phyloP scores from a whole-genome alignment of 169 alveolate species.

The Plasmodium sp. region DNA sequence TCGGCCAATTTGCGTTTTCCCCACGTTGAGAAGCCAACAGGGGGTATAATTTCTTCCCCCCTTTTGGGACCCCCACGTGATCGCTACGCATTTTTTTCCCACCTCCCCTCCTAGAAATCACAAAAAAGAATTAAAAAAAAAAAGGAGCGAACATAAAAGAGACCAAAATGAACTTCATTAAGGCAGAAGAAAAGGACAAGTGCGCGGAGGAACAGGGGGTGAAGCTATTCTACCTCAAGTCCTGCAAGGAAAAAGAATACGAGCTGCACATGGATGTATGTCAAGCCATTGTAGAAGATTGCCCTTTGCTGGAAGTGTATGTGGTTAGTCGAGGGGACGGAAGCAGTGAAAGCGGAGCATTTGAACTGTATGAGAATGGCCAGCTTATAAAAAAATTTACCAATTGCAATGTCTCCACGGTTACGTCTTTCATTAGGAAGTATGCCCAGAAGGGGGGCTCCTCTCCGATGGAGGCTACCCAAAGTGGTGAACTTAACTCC shows the following conservation, averaged over 20 bases:
- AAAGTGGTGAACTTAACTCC: background rate
- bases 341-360: background rate
- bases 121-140: background rate
- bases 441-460: background rate
- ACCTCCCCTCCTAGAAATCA: background rate
- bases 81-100: background rate
- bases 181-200: slow-evolving; percentile 19
- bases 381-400: slow-evolving; percentile 28
- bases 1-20: background rate
- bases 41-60: background rate
- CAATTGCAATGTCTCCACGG: background rate
- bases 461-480: background rate
- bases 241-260: slow-evolving; percentile 34
- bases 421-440: slow-evolving; percentile 29
- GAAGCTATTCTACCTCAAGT: slow-evolving; percentile 32
- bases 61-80: background rate
- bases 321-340: background rate
- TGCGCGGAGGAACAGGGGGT: slow-evolving; percentile 20
- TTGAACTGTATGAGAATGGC: slow-evolving; percentile 13
- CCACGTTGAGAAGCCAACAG: background rate
- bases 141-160: background rate
- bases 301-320: slow-evolving; percentile 5
- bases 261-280: slow-evolving; percentile 31
- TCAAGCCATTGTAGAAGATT: slow-evolving; percentile 48
- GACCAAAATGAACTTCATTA: slow-evolving; percentile 33